Percentiles rank a stretch among this genome's conserved stretches.
Evolutionary conservation across 83 land plant genomes (phyloP).

Genomic region (Thuja plicata): DNA sequence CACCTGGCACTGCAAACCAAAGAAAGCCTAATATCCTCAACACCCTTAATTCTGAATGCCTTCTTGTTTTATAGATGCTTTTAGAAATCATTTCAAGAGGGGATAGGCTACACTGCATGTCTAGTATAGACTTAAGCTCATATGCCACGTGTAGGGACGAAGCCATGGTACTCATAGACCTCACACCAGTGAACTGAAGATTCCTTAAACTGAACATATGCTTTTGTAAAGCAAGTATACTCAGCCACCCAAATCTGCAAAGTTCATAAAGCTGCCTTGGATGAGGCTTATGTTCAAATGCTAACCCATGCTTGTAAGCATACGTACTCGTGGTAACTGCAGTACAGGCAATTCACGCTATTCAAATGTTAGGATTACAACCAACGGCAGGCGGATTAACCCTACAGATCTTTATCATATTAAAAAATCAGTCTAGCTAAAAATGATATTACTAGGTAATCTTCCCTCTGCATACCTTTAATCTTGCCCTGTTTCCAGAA

Average conservation of each 20-base stretch:
- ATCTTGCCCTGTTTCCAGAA: background rate
- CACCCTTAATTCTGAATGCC: background rate
- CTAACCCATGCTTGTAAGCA: background rate
- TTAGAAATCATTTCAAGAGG: background rate
- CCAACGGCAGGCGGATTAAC: background rate
- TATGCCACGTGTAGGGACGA: background rate
- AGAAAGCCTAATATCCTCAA: background rate
- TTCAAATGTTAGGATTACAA: background rate
- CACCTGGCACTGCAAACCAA: background rate
- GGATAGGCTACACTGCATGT: background rate
- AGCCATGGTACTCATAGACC: background rate
- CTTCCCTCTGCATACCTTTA: background rate
- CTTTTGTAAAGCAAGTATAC: background rate
- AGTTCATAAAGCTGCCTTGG: background rate
- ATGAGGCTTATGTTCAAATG: background rate
- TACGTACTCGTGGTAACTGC: background rate
- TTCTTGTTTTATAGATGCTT: background rate
- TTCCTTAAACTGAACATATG: background rate
- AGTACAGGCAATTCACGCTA: background rate
- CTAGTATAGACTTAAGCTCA: background rate
- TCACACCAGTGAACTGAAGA: background rate
- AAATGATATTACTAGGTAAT: background rate
- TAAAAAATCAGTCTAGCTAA: too few relatives aligned
- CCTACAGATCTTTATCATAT: background rate
- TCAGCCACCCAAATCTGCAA: background rate